Evolutionary conservation across 1,284 basidiomycete species (phyloP), one percentile per base, ranked within the genome.

Genomic region (Cryptococcus amylolentus): DNA sequence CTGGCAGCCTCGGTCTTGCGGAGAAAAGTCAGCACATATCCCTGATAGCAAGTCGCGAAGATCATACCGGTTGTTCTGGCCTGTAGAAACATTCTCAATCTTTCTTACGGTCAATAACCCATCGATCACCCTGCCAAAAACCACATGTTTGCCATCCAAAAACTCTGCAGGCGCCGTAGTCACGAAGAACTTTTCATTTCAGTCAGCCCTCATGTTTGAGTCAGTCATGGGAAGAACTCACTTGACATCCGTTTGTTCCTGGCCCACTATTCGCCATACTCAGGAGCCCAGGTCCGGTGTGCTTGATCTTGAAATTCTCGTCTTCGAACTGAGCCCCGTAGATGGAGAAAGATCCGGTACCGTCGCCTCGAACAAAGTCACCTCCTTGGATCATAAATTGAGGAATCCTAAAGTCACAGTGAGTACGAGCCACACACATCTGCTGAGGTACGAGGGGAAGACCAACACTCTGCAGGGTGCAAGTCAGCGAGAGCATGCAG

Each of bases 251-350:
- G 68, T 97, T 96, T 5, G 92, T 94, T 69, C 89, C 87, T 0
- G 88, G 84, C 3, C 92, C 92, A 0, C 91, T 94, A 76, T 96
- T 96, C 0, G 92, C 92, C 91, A 94, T 94, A 20, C 89, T 91
- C 12, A 94, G 78, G 37, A 94, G 78, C 0, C 91, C 91, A 2
- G 91, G 86, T 0, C 82, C 87, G 0, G 84, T 86, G 72, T 98
- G 95, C 74, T 94, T 94, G 68, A 93, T 83, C 50, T 83, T 81
- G 70, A 98, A 98, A 76, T 93, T 97, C 80, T 98, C 95, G 69
- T 98, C 95, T 83, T 88, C 88, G 66, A 94, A 94, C 66, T 91
- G 89, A 70, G 89, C 86, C 31, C 95, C 95, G 70, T 97, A 98
- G 70, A 98, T 94, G 27, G 89, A 93, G 73, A 92, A 91, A 0